These are phyloP conservation scores for Botryotinia calthae DNA, from an alignment of 2,329 filamentous ascomycete species.

Conservation along the genomic window DNA sequence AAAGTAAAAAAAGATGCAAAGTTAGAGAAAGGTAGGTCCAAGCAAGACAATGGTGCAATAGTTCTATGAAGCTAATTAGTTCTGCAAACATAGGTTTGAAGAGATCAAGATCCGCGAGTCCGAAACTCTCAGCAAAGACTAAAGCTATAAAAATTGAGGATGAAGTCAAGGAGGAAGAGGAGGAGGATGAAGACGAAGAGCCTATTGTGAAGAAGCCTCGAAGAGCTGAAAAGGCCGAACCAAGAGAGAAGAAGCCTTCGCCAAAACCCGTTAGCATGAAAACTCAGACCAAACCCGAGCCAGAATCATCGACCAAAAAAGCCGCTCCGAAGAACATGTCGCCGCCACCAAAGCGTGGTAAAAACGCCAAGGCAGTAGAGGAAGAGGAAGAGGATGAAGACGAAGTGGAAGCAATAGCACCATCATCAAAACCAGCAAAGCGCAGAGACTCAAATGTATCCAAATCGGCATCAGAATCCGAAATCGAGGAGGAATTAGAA, in stretches of 20 bases:
- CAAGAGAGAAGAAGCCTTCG: constrained; percentile 42
- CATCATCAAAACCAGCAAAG: constrained; percentile 31
- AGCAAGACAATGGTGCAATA: neutral
- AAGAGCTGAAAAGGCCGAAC: constrained; percentile 44
- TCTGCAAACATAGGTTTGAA: constrained; percentile 27
- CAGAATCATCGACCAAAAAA: constrained; percentile 25
- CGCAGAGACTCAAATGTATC: constrained; percentile 39
- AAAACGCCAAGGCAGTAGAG: constrained; percentile 25
- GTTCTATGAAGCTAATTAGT: constrained; percentile 5
- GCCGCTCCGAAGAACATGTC: constrained; percentile 23
- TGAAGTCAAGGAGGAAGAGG: constrained; percentile 40
- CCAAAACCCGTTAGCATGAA: constrained; percentile 28
- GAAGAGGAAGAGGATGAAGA: constrained; percentile 31
- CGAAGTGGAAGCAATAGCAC: constrained; percentile 43
- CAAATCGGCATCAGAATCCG: constrained; percentile 49
- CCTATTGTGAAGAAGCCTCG: constrained; percentile 42
- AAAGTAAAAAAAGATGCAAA: constrained; percentile 14
- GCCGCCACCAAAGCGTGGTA: constrained; percentile 22
- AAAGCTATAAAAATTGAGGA: constrained; percentile 32
- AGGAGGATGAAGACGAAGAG: constrained; percentile 44
- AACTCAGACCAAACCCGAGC: constrained; percentile 20
- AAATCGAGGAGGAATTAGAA: constrained; percentile 43
- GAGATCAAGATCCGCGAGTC: constrained; percentile 31
- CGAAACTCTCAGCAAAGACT: constrained; percentile 26
- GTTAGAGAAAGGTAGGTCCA: neutral